A percentile compares a stretch with the other conserved stretches of the same genome.
Conservation (phyloP, 2,329 filamentous ascomycete genomes). For the Cryoendolithus antarcticus region DNA sequence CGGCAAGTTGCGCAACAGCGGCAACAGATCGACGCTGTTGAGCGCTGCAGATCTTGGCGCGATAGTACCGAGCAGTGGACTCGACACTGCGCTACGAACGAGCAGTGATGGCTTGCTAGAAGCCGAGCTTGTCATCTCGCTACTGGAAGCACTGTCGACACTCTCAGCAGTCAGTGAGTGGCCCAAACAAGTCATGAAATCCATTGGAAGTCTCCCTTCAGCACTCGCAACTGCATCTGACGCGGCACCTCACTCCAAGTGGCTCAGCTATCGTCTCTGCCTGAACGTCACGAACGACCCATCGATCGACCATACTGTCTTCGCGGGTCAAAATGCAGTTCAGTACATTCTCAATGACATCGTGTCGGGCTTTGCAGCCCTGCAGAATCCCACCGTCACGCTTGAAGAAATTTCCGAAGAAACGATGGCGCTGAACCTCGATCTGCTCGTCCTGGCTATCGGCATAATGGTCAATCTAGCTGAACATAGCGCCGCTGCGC, state of each 20-base stretch:
- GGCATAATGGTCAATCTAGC: slow-evolving; percentile 80
- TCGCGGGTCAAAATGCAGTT: slow-evolving; percentile 45
- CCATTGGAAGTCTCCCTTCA: slow-evolving; percentile 9
- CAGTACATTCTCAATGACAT: slow-evolving; percentile 22
- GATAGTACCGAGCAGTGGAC: slow-evolving; percentile 10
- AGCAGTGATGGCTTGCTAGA: slow-evolving; percentile 29
- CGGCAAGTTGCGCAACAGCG: slow-evolving; percentile 32
- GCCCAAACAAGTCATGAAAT: slow-evolving; percentile 12
- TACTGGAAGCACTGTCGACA: slow-evolving; percentile 21
- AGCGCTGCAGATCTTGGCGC: slow-evolving; percentile 11
- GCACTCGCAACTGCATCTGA: slow-evolving; percentile 2
- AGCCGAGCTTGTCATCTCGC: slow-evolving; percentile 35
- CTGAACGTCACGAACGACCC: slow-evolving; percentile 82
- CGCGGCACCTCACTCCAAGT: slow-evolving; percentile 11
- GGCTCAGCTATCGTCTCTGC: slow-evolving; percentile 54
- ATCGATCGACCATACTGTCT: slow-evolving; percentile 27
- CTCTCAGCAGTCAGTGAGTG: slow-evolving; percentile 9
- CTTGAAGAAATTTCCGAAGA: too few species aligned
- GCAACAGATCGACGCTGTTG: slow-evolving; percentile 39
- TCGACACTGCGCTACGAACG: slow-evolving; percentile 3
- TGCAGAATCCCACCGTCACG: slow-evolving; percentile 9
- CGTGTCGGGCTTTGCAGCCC: slow-evolving; percentile 13
- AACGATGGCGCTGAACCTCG: slow-evolving; percentile 37
- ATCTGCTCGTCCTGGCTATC: slow-evolving; percentile 64
- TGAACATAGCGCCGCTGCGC: slow-evolving; percentile 57